Conservation (phyloP, 2,329 filamentous ascomycete species). For the Colletotrichum spaethianum region DNA sequence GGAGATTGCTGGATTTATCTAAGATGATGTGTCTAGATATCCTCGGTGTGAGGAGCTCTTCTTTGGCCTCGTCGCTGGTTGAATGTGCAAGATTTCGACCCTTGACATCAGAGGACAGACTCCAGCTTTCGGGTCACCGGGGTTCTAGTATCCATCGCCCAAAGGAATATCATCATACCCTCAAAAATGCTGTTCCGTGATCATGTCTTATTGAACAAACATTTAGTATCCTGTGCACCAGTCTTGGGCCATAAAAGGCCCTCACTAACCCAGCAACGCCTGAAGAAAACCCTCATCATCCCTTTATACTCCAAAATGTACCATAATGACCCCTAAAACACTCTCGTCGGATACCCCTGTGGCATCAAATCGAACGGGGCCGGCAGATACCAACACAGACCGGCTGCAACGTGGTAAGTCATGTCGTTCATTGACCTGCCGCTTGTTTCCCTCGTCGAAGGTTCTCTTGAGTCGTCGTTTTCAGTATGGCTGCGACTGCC, state of each 20-base stretch:
- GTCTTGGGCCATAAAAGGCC: neutral
- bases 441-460: neutral
- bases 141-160: neutral
- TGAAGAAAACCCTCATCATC: neutral
- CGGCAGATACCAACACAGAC: conserved; percentile 20
- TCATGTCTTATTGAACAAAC: neutral
- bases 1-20: too few relatives aligned
- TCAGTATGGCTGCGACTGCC: neutral
- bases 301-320: neutral
- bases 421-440: neutral
- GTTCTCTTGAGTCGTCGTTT: neutral
- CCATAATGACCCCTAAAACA: neutral
- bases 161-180: neutral
- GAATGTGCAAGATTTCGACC: neutral
- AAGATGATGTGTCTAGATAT: too few relatives aligned
- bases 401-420: neutral
- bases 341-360: conserved; percentile 1
- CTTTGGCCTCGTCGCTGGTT: neutral
- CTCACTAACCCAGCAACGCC: neutral
- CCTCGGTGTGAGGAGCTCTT: neutral
- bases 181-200: neutral
- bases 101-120: neutral
- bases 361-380: conserved; percentile 25
- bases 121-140: neutral
- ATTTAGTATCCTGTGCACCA: too few relatives aligned